phyloP scores from a whole-genome alignment of 2,329 filamentous ascomycete genomes.

The Cercospora sp. region DNA sequence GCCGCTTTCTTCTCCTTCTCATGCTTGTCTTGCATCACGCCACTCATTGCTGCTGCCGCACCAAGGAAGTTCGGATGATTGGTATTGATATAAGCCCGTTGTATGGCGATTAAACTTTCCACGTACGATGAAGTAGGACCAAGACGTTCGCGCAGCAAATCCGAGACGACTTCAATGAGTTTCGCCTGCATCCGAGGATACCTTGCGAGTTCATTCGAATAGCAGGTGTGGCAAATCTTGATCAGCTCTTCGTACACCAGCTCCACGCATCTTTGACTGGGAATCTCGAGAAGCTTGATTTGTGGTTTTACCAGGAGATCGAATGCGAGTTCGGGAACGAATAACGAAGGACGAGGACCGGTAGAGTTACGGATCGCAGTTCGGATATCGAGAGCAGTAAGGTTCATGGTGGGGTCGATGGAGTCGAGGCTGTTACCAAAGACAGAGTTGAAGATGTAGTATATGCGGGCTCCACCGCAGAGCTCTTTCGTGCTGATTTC shows the following conservation, averaged over 20 bases:
- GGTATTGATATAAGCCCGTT: constrained; percentile 98
- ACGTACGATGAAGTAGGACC: constrained; percentile 89
- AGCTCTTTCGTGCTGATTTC: constrained; percentile 99
- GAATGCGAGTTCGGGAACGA: constrained; percentile 96
- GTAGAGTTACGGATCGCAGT: constrained; percentile 98
- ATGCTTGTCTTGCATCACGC: constrained; percentile 91
- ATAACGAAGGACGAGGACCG: constrained; percentile 89
- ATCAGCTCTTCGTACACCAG: constrained; percentile 98
- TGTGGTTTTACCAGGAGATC: constrained; percentile 97
- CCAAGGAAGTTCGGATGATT: constrained; percentile 99
- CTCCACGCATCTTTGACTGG: constrained; percentile 94
- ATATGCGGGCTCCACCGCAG: constrained; percentile 90
- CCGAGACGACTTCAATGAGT: constrained; percentile 96
- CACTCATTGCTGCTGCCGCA: constrained; percentile 94
- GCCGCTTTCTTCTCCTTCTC: constrained; percentile 83
- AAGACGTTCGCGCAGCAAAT: constrained; percentile 86
- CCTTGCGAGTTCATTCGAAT: constrained; percentile 86
- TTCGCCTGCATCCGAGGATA: constrained; percentile 94
- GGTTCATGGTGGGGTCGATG: constrained; percentile 92
- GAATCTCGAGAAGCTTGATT: constrained; percentile 93
- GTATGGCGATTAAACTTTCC: constrained; percentile 94
- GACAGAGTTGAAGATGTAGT: constrained; percentile 99
- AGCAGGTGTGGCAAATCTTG: constrained; percentile 98
- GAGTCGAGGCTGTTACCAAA: constrained; percentile 95
- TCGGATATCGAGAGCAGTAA: constrained; percentile 90